Evolutionary conservation across 2,329 filamentous ascomycete genomes (phyloP), one percentile per base, ranked within the genome.

Genomic region (Trichoderma aggressivum): DNA sequence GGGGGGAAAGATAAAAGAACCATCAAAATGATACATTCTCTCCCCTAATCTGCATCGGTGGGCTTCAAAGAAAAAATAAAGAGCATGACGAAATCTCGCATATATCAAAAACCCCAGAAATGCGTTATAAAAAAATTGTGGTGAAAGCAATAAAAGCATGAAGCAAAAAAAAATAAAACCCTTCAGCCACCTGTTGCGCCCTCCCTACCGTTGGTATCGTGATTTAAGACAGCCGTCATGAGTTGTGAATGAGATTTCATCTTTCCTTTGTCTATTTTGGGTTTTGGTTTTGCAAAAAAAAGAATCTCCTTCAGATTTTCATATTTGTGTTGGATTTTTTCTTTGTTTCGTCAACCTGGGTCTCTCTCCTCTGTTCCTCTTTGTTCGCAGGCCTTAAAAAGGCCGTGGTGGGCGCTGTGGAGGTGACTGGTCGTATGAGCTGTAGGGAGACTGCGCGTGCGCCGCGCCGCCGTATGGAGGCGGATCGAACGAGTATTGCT

Each of bases 191-290:
- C 65, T 50, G 30, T 50, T 66, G 36, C 65, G 65, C 65, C 68
- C 50, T 50, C 50, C 61, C 68, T 70, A 70, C 68, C 68, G 61
- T 70, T 70, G 60, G 68, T 70, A 70, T 70, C 68, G 68, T 70
- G 30, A 70, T 53, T 26, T 64, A 70, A 70, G 59, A 70, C 68
- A 63, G 56, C 59, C 67, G 59, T 70, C 59, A 63, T 70, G 58
- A 39, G 34, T 70, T 43, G 34, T 70, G 58, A 63, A 63, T 18
- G 67, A 70, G 58, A 70, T 56, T 55, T 47, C 39, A 61, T 58
- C 59, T 43, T 70, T 28, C 36, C 39, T 63, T 36, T 36, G 62
- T 47, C 7, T 55, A 5, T 53, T 36, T n/a, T 47, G 24, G 16
- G 21, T 24, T 62, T 55, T 55, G 43, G 21, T 16, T 28, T 28